These are phyloP conservation scores for Diplodia intermedia DNA, from an alignment of 2,329 filamentous ascomycete species.

Conservation along the genomic window DNA sequence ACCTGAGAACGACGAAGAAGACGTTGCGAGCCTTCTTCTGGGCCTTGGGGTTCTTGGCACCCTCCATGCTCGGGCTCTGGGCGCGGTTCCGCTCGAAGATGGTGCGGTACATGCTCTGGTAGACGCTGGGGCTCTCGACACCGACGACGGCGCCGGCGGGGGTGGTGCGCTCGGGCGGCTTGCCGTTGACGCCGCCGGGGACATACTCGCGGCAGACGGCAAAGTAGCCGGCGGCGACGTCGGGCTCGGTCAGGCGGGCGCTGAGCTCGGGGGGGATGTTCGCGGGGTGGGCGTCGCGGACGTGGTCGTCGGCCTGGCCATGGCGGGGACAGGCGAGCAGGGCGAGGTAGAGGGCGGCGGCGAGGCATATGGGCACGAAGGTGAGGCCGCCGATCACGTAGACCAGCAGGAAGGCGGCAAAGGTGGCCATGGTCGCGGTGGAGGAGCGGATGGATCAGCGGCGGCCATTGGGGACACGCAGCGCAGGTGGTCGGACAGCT, in stretches of 20 bases:
- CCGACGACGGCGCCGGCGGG: conserved; percentile 80
- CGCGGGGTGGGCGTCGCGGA: conserved; percentile 43
- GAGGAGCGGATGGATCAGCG: conserved; percentile 13
- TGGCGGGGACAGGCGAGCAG: conserved; percentile 70
- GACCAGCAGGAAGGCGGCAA: conserved; percentile 68
- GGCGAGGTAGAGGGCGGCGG: conserved; percentile 67
- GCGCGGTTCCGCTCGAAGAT: conserved; percentile 82
- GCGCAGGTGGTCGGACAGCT: conserved; percentile 12
- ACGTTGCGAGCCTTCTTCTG: conserved; percentile 76
- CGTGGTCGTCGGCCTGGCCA: conserved; percentile 61
- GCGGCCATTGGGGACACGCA: conserved; percentile 30
- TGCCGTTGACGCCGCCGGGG: conserved; percentile 88
- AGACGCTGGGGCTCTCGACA: conserved; percentile 87
- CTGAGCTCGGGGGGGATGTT: conserved; percentile 68
- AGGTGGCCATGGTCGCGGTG: conserved; percentile 40
- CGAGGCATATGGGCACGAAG: conserved; percentile 76
- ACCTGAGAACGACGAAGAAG: conserved; percentile 91
- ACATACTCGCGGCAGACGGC: conserved; percentile 94
- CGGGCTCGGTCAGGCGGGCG: conserved; percentile 65
- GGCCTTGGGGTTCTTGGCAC: conserved; percentile 54
- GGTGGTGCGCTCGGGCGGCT: conserved; percentile 84
- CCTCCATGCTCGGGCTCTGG: conserved; percentile 61
- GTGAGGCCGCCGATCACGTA: conserved; percentile 89
- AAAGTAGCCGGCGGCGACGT: conserved; percentile 90
- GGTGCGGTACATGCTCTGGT: conserved; percentile 97